phyloP scores from a whole-genome alignment of 352 stramenopile genomes.

The Phytophthora fragariae region DNA sequence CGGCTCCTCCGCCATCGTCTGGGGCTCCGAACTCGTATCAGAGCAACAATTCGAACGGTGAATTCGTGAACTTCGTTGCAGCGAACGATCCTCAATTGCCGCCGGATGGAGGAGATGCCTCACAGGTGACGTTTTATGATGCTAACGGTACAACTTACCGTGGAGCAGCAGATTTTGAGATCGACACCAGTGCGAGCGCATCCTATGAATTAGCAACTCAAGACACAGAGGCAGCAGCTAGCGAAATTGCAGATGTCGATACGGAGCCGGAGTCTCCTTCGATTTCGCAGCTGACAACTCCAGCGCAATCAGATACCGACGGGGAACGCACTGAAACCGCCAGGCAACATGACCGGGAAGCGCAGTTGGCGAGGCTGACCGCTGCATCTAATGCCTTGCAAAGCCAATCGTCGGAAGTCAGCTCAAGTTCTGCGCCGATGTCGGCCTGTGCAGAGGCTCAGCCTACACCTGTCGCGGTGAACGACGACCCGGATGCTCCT shows the following conservation, averaged over 20 bases:
- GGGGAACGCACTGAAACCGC: constrained; percentile 40
- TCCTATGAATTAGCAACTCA: not conserved
- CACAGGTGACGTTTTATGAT: constrained; percentile 73
- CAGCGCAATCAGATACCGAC: constrained; percentile 71
- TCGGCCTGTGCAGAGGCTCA: constrained; percentile 7
- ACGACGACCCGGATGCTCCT: constrained; percentile 28
- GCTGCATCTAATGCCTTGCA: constrained; percentile 44
- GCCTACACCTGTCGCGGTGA: constrained; percentile 33
- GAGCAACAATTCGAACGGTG: constrained; percentile 28
- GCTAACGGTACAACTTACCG: constrained; percentile 73
- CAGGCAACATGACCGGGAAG: constrained; percentile 39
- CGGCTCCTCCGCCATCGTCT: constrained; percentile 18
- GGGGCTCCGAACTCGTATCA: constrained; percentile 29
- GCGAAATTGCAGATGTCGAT: constrained; percentile 57
- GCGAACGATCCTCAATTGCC: constrained; percentile 63
- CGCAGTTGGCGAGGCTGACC: constrained; percentile 40
- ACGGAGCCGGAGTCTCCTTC: constrained; percentile 65
- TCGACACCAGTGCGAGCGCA: constrained; percentile 32
- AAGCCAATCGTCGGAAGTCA: constrained; percentile 19
- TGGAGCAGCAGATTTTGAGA: constrained; percentile 61
- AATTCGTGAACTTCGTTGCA: constrained; percentile 58
- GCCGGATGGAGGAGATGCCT: constrained; percentile 38
- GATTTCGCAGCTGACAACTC: constrained; percentile 76
- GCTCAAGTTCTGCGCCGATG: constrained; percentile 3
- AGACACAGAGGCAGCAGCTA: not conserved